Evolutionary conservation across 2,329 filamentous ascomycete species (phyloP).

Genomic region (Magnaporthiopsis rhizophila): DNA sequence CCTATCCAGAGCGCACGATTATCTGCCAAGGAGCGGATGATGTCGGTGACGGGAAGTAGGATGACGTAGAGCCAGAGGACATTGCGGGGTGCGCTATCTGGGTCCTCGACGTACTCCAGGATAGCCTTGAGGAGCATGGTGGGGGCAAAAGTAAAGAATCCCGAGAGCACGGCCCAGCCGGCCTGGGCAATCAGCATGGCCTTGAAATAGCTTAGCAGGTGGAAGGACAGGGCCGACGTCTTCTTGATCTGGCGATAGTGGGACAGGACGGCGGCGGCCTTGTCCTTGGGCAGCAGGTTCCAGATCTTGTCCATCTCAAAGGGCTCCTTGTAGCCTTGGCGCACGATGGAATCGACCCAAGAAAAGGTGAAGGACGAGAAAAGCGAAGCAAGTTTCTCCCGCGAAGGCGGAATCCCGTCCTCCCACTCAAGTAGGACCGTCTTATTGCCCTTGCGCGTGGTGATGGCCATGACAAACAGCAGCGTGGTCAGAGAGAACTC

Average conservation of each 20-base stretch:
- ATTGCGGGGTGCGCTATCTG: slow-evolving; percentile 65
- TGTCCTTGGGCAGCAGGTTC: slow-evolving; percentile 84
- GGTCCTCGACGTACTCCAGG: slow-evolving; percentile 86
- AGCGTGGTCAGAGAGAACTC: slow-evolving; percentile 71
- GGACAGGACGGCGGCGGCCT: slow-evolving; percentile 70
- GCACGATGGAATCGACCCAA: slow-evolving; percentile 87
- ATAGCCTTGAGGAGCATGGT: slow-evolving; percentile 88
- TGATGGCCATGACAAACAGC: slow-evolving; percentile 67
- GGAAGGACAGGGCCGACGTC: slow-evolving; percentile 69
- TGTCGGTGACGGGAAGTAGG: slow-evolving; percentile 74
- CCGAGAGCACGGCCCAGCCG: slow-evolving; percentile 69
- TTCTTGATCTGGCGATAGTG: slow-evolving; percentile 82
- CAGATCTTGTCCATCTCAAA: slow-evolving; percentile 81
- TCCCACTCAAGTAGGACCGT: slow-evolving; percentile 83
- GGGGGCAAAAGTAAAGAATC: slow-evolving; percentile 81
- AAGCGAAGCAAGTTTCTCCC: slow-evolving; percentile 79
- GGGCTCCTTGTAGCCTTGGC: slow-evolving; percentile 77
- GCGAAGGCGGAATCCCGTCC: slow-evolving; percentile 76
- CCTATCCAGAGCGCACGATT: slow-evolving; percentile 89
- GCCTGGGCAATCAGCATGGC: slow-evolving; percentile 68
- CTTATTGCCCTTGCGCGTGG: slow-evolving; percentile 86
- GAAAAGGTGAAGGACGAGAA: slow-evolving; percentile 81
- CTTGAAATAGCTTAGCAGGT: slow-evolving; percentile 80
- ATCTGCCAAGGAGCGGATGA: slow-evolving; percentile 73
- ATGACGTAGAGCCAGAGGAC: slow-evolving; percentile 96